A percentile compares a stretch with the other conserved stretches of the same genome.
Evolutionary conservation across 208 protist genomes (phyloP).

Genomic region (Wallacemonas collosoma): DNA sequence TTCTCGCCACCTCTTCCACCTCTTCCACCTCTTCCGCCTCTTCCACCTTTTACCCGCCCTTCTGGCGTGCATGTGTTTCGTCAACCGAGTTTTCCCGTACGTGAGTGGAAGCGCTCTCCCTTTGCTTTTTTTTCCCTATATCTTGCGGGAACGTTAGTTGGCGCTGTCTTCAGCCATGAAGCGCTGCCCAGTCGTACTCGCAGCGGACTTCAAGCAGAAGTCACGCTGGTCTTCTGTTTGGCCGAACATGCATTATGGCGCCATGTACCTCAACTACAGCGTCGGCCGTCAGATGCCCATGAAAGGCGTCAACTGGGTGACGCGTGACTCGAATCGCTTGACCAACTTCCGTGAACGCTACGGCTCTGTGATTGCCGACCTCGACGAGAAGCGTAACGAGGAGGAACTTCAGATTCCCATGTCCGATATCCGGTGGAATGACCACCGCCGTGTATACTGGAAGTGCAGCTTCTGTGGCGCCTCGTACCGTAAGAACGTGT

Average conservation of each 20-base stretch:
- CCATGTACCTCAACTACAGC: slow-evolving; percentile 87
- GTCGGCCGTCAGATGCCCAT: slow-evolving; percentile 79
- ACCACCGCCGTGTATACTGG: slow-evolving; percentile 87
- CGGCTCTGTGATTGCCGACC: slow-evolving; percentile 64
- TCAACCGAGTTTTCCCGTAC: too few species aligned
- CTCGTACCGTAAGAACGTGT: slow-evolving; percentile 79
- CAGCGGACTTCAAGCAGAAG: slow-evolving; percentile 92
- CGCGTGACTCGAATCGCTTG: slow-evolving; percentile 83
- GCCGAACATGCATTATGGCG: slow-evolving; percentile 90
- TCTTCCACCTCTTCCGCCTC: too few species aligned
- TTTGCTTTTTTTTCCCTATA: slow-evolving; percentile 11
- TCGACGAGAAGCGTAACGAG: slow-evolving; percentile 79
- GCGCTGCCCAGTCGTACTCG: slow-evolving; percentile 31
- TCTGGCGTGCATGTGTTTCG: too few species aligned
- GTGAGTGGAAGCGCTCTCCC: not conserved
- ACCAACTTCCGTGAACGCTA: slow-evolving; percentile 79
- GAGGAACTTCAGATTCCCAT: slow-evolving; percentile 79
- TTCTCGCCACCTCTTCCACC: too few species aligned
- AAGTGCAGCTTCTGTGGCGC: slow-evolving; percentile 79
- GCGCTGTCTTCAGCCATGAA: slow-evolving; percentile 7
- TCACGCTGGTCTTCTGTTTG: slow-evolving; percentile 85
- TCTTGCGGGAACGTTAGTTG: too few species aligned
- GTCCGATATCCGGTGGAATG: slow-evolving; percentile 81
- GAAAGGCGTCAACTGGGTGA: slow-evolving; percentile 88
- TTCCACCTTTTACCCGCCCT: too few species aligned